Evolutionary conservation across 2,329 filamentous ascomycete genomes (phyloP), one percentile per base, ranked within the genome.

Genomic region (Penicillium sp.): DNA sequence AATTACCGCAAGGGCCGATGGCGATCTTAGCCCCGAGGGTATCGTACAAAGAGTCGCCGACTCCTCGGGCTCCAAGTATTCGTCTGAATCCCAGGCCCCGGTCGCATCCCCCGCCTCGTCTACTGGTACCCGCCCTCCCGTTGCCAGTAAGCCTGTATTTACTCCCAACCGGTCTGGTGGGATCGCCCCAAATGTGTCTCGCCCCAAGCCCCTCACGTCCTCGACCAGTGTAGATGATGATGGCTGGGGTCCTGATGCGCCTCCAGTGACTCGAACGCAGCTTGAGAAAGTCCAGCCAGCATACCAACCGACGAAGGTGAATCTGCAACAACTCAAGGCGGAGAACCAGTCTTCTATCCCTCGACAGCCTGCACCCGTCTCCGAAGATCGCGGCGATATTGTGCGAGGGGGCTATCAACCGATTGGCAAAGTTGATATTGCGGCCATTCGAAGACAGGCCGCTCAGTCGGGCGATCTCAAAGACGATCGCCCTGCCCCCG

Each of bases 391-490:
- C 23, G 51, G 59, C 16, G 84, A 89, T 59, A 79, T 96, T 14
- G 81, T 97, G 36, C 86, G 72, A 59, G 93, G 93, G 30, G 84
- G 78, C 11, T 98, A 98, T 67, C 88, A 96, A 64, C 93, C 93
- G 14, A 74, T 98, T 55, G 93, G 93, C 41, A 97, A 96, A 71
- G 86, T 98, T n/a, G 90, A 98, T 59, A 97, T 98, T 68, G 86
- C 85, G 16, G 90, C 88, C 25, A 85, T 98, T 53, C 81, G 93
- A 48, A 70, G 83, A 75, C 63, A 87, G 78, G 72, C 89, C 69
- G 60, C 83, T 75, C 73, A 83, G 73, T 56, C 74, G 64, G 66
- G 77, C 7, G 49, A 60, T 17, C 8, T 60, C 8, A 62, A 77
- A 31, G 88, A 96, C 58, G 86, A 95, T 53, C 78, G 89, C 39